Evolutionary conservation across 1,284 basidiomycete genomes (phyloP).

Genomic region (Ganoderma lucidum): DNA sequence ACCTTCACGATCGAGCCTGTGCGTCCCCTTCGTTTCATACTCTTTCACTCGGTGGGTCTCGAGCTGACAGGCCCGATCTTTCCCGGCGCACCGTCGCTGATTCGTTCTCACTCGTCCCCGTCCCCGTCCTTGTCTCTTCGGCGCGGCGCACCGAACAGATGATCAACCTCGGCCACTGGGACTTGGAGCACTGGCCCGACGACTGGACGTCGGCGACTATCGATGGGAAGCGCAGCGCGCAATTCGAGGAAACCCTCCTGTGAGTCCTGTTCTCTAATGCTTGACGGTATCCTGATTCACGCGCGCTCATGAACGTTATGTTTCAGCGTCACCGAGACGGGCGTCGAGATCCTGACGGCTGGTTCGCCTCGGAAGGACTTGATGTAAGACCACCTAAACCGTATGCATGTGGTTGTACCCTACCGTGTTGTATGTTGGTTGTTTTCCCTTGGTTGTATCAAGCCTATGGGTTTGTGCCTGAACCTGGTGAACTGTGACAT

Average conservation of each 20-base stretch:
- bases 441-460: background rate
- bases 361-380: conserved; percentile 51
- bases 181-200: conserved; percentile 84
- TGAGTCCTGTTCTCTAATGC: conserved; percentile 49
- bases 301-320: background rate
- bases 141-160: conserved; percentile 60
- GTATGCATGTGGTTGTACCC: background rate
- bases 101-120: background rate
- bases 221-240: conserved; percentile 90
- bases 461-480: background rate
- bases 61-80: background rate
- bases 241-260: conserved; percentile 95
- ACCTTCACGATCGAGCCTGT: conserved; percentile 86
- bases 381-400: conserved; percentile 26
- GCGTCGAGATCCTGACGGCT: conserved; percentile 89
- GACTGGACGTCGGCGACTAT: conserved; percentile 94
- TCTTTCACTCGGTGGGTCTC: background rate
- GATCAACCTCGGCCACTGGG: conserved; percentile 88
- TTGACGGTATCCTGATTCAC: too few species aligned
- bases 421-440: background rate
- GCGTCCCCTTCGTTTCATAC: conserved; percentile 24
- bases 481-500: background rate
- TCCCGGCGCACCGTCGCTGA: background rate
- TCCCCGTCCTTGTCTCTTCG: background rate
- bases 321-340: conserved; percentile 88